phyloP scores from a whole-genome alignment of 176 grass and related monocot species.

The Oryza nivara region DNA sequence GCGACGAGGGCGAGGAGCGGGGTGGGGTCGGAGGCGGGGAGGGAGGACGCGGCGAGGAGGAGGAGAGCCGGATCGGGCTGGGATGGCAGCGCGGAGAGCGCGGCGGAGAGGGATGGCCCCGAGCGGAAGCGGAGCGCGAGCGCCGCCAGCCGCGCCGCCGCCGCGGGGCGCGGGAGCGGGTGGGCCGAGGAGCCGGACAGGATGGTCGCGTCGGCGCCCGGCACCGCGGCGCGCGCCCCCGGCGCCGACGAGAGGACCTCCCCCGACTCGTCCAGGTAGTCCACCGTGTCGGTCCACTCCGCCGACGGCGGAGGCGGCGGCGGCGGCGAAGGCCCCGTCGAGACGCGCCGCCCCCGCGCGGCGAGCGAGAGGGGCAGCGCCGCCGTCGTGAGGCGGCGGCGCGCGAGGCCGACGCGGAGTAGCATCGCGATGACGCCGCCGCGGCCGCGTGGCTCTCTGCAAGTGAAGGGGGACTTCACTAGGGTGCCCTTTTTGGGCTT shows the following conservation, averaged over 20 bases:
- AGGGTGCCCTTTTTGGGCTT: not conserved
- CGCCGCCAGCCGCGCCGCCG: slow-evolving; percentile 68
- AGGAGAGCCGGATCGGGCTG: slow-evolving; percentile 66
- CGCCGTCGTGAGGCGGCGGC: slow-evolving; percentile 12
- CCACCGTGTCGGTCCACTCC: slow-evolving; percentile 83
- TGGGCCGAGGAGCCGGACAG: slow-evolving; percentile 76
- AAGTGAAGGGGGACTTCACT: not conserved
- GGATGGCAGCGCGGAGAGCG: slow-evolving; percentile 77
- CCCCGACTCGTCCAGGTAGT: slow-evolving; percentile 90
- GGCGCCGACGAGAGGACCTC: slow-evolving; percentile 64
- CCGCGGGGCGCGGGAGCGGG: slow-evolving; percentile 67
- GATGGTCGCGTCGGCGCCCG: slow-evolving; percentile 69
- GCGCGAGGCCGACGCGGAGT: slow-evolving; percentile 51
- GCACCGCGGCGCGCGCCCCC: slow-evolving; percentile 68
- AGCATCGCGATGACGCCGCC: slow-evolving; percentile 20
- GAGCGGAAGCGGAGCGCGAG: slow-evolving; percentile 78
- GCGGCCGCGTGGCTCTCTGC: not conserved
- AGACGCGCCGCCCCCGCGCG: not conserved
- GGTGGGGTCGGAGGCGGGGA: slow-evolving; percentile 75
- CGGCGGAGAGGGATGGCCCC: slow-evolving; percentile 66
- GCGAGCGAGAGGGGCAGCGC: slow-evolving; percentile 9
- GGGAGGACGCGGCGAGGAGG: slow-evolving; percentile 60
- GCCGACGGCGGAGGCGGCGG: not conserved
- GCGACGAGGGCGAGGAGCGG: slow-evolving; percentile 79
- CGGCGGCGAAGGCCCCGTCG: not conserved